Evolutionary conservation across 2,329 filamentous ascomycete genomes (phyloP), one percentile per base, ranked within the genome.

Genomic region (Raffaelea arxii): DNA sequence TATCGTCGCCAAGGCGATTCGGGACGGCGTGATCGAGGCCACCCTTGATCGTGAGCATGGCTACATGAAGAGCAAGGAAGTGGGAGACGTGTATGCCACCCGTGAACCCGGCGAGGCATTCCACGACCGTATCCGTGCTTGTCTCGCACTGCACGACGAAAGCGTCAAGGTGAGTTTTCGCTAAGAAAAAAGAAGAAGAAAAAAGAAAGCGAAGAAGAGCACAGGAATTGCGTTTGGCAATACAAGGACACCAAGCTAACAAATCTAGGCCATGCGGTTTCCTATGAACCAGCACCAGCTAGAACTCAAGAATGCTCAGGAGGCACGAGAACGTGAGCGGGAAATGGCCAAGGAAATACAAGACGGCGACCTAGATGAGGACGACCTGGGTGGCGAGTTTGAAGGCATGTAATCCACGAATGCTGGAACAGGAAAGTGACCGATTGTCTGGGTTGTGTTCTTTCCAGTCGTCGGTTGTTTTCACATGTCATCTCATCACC

Each of bases 291-390:
- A 97, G 67, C 92, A 98, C 68, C 81, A 92, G 18, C 75, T 97
- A 47, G 92, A 98, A 68, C 77, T 98, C 47, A 97, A 96, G 78
- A 97, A 94, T 59, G 92, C 92, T 0, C 91, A 97, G 66, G 94
- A 98, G 68, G 92, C 92, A n/a, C 79, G 92, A 43, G 92, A 98
- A 65, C 78, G 92, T 19, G 92, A 98, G 72, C 79, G 92, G 18
- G 92, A 98, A 68, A 80, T 98, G 74, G 92, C 90, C 53, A 97
- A 97, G 75, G 92, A 98, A 73, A 97, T 98, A 61, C 88, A 95
- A 67, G 92, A 97, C 55, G 92, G 91, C 19, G 92, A 98, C 61
- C 77, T 95, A 65, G 92, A 97, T 58, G 92, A 96, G 58, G 92
- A 96, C 60, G 92, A 97, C 69, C 83, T 94, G 41, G 89, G 87